Conservation (phyloP, 345 rosid species). For the Barbarea vulgaris region DNA sequence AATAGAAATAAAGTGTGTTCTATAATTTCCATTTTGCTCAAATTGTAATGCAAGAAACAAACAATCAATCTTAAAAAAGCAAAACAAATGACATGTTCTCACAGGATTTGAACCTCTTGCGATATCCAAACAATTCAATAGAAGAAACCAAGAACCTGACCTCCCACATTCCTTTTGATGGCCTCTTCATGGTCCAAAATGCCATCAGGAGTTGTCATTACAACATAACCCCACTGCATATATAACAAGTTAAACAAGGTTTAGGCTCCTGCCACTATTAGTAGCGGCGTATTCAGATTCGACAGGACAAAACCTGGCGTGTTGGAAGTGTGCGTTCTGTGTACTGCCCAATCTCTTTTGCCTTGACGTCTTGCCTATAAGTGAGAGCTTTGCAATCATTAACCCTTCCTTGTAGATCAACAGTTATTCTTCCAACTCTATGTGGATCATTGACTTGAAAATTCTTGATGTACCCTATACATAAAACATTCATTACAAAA, state of each 20-base stretch:
- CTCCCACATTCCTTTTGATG: conserved; percentile 70
- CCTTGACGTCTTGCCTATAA: conserved; percentile 86
- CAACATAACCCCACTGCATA: conserved; percentile 92
- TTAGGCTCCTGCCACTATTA: not conserved
- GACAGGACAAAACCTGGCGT: conserved; percentile 55
- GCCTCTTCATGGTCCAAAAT: conserved; percentile 98
- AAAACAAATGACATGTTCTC: conserved; percentile 8
- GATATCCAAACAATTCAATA: conserved; percentile 44
- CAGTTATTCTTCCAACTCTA: conserved; percentile 83
- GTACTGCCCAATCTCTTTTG: conserved; percentile 67
- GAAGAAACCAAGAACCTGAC: conserved; percentile 91
- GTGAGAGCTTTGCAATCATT: conserved; percentile 83
- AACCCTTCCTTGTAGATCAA: conserved; percentile 85
- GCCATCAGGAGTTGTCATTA: conserved; percentile 88
- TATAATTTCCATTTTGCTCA: not conserved
- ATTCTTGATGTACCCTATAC: conserved; percentile 70
- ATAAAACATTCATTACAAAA: not conserved
- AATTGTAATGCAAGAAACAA: conserved; percentile 28
- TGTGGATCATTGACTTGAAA: conserved; percentile 79
- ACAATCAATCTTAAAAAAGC: conserved; percentile 11
- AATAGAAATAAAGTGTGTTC: conserved; percentile 12
- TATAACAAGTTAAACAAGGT: not conserved
- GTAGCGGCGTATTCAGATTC: not conserved
- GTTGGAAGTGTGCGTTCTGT: conserved; percentile 77
- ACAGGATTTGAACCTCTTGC: not conserved